Evolutionary conservation across 2,329 filamentous ascomycete genomes (phyloP).

Genomic region (Exophiala sp.): DNA sequence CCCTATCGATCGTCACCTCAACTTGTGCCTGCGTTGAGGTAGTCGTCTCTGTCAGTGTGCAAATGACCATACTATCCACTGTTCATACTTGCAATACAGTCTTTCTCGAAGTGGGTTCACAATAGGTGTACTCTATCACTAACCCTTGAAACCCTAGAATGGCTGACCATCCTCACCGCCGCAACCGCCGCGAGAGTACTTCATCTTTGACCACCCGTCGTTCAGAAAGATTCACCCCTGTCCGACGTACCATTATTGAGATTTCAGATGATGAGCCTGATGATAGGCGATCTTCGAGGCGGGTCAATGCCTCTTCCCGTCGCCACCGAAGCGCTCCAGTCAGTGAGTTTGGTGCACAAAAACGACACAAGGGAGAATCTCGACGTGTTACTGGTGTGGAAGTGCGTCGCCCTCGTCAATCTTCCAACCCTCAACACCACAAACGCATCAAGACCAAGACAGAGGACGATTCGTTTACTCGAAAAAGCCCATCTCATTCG

Average conservation of each 20-base stretch:
- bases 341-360: neutral
- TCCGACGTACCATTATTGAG: neutral
- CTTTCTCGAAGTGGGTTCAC: too few relatives aligned
- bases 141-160: neutral
- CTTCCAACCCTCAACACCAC: neutral
- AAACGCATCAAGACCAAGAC: constrained; percentile 3
- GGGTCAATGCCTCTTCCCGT: neutral
- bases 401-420: neutral
- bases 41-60: too few relatives aligned
- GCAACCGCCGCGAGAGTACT: neutral
- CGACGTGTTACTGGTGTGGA: neutral
- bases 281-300: neutral
- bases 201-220: neutral
- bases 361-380: neutral
- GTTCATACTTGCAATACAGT: too few relatives aligned
- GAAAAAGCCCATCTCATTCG: neutral
- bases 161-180: neutral
- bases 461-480: neutral
- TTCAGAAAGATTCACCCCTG: neutral
- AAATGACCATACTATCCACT: too few relatives aligned
- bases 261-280: constrained; percentile 3
- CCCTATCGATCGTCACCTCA: too few relatives aligned
- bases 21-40: too few relatives aligned
- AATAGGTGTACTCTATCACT: neutral
- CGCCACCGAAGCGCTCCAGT: neutral